Base-by-base conservation (phyloP, 2,329 filamentous ascomycete genomes). In the Mycocentrospora acerina region DNA sequence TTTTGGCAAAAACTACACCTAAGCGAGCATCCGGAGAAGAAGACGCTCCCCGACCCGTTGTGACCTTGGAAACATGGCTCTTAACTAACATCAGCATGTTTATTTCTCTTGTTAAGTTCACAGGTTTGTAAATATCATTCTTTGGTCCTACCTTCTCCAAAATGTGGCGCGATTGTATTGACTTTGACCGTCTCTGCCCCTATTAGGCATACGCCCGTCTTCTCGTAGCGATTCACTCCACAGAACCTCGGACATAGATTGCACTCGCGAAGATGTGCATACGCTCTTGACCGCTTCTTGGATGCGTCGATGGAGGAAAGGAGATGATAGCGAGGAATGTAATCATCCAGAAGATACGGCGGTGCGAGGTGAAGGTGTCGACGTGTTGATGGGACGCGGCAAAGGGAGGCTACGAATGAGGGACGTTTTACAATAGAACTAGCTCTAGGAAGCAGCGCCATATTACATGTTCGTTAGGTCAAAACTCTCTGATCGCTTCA, bases 41-140 rank as follows among this genome's bases (percentile, higher is more conserved):
- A 91, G 26, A 94, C 86, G 7, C 83, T 80, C 10, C 88, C 88
- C 43, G 82, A 88, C 10, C 88, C 88, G 62, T 88, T 80, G 57
- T 88, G 86, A 4, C 88, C 87, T 66, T 93, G 86, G 13, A 94
- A 81, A 61, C 86, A 93, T 0, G 88, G 85, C 62, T 94, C 83
- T n/a, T 79, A 37, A 36, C 2, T 10, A 16, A 13, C 22, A 16
- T 46, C 31, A 52, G 38, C 26, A 14, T 7, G 13, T 26, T n/a
- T n/a, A n/a, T n/a, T n/a, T n/a, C n/a, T n/a, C n/a, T n/a, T n/a
- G n/a, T n/a, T n/a, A n/a, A n/a, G n/a, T n/a, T n/a, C n/a, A n/a
- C n/a, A n/a, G n/a, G n/a, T n/a, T n/a, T n/a, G n/a, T n/a, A n/a
- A n/a, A n/a, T n/a, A n/a, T n/a, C 13, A 15, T 18, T 2, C 16